These are phyloP conservation scores for Corymbia maculata DNA, from an alignment of 345 rosid genomes.

Conservation along the genomic window DNA sequence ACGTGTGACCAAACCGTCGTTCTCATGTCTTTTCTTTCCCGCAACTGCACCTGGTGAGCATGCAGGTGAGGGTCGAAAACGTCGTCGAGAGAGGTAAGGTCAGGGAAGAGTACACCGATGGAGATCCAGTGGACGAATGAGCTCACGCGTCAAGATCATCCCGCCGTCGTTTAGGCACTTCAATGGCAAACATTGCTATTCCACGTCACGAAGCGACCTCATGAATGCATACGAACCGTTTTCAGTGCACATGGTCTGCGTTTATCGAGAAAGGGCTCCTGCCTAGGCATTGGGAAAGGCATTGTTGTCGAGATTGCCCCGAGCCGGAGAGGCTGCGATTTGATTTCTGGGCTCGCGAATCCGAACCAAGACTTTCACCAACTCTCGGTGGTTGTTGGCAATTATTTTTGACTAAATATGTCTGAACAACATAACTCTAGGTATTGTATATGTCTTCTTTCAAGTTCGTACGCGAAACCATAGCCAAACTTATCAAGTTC, in stretches of 20 bases:
- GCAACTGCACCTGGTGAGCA: background rate
- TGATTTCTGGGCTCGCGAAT: background rate
- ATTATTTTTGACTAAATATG: background rate
- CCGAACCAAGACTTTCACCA: background rate
- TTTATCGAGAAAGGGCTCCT: background rate
- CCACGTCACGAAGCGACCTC: background rate
- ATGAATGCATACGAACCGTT: background rate
- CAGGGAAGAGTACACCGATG: slow-evolving; percentile 6
- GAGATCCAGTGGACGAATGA: slow-evolving; percentile 20
- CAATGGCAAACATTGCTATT: background rate
- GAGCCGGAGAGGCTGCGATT: background rate
- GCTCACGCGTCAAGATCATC: slow-evolving; percentile 50
- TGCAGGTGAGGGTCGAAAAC: slow-evolving; percentile 38
- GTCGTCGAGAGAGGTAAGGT: slow-evolving; percentile 32
- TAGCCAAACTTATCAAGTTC: too few relatives aligned
- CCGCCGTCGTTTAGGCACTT: slow-evolving; percentile 46
- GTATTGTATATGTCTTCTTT: background rate
- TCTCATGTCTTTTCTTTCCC: background rate
- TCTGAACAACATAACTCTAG: background rate
- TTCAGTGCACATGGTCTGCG: background rate
- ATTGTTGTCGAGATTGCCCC: background rate
- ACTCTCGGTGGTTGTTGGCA: background rate
- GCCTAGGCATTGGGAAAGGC: background rate
- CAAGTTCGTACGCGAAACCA: too few relatives aligned
- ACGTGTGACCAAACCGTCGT: background rate